Conservation (phyloP, 2,329 filamentous ascomycete species). For the Fusarium sp. region DNA sequence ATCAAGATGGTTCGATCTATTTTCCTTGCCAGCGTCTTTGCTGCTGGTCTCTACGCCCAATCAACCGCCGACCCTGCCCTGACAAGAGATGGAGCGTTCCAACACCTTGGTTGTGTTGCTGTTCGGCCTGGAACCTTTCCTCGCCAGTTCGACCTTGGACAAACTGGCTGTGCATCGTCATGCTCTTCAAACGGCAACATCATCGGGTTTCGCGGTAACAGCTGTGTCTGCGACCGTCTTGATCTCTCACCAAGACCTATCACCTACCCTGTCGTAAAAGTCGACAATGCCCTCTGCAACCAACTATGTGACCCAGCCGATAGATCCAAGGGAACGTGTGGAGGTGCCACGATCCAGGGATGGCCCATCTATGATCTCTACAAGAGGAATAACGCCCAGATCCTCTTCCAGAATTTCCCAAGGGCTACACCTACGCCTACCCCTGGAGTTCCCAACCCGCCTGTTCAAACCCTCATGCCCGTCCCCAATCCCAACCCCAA, state of each 20-base stretch:
- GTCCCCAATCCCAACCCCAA: constrained; percentile 4
- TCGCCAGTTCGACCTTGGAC: constrained; percentile 22
- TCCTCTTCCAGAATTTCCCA: constrained; percentile 27
- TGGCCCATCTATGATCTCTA: constrained; percentile 40
- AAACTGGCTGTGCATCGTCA: constrained; percentile 19
- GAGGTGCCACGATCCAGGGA: constrained; percentile 28
- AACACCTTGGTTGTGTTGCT: constrained; percentile 34
- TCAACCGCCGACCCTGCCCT: constrained; percentile 31
- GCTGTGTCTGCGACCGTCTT: constrained; percentile 39
- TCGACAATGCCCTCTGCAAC: constrained; percentile 33
- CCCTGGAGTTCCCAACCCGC: constrained; percentile 2
- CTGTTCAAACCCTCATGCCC: constrained; percentile 16
- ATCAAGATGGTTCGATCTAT: constrained; percentile 20
- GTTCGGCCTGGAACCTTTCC: constrained; percentile 32
- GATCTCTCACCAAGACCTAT: constrained; percentile 30
- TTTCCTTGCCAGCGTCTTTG: constrained; percentile 21
- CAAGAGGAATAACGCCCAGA: constrained; percentile 34
- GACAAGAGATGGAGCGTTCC: constrained; percentile 12
- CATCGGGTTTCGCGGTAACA: constrained; percentile 30
- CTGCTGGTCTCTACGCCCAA: constrained; percentile 23
- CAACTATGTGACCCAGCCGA: constrained; percentile 34
- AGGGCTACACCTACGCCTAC: constrained; percentile 19
- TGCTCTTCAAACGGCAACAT: constrained; percentile 41
- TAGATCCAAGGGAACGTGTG: constrained; percentile 35
- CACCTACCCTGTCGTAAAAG: constrained; percentile 30